Evolutionary conservation across 192 early-diverging fungal species (phyloP), one percentile per base, ranked within the genome.

Genomic region (Kickxella alabastrina): DNA sequence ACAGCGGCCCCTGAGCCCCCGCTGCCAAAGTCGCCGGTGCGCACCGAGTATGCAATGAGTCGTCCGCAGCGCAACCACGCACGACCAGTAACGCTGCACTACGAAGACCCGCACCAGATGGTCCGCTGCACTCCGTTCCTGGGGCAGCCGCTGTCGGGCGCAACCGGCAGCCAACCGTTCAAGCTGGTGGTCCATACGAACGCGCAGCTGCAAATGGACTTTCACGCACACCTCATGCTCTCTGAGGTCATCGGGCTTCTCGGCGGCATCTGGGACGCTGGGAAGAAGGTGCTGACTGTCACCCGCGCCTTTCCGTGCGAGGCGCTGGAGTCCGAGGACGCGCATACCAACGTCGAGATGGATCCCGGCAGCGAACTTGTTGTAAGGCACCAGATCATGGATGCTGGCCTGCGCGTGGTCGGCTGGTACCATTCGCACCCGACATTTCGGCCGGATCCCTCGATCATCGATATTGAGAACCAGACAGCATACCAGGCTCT

Each of bases 371-470:
- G 80, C 34, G 86, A 86, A 21, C 68, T 91, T 46, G 87, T 85
- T 25, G 87, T 85, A 6, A 79, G 88, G 1, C 79, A 86, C 29
- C 68, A 82, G 65, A 90, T 93, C 64, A 80, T 80, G 25, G 79
- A 83, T 15, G 61, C 74, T 6, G 81, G 87, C 8, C 73, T 95
- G 79, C 62, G 74, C 24, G 86, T 95, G 8, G 88, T 95, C 3
- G 93, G 93, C 34, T 95, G 93, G 93, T 95, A 95, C 68, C 93
- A 95, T 68, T 90, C 87, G 18, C 93, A 95, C 62, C 93, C 93
- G 6, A 87, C 86, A 1, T 93, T 93, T 76, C 66, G 79, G 3
- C 91, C 93, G 5, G 87, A 92, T 39, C 93, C 93, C 23, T 89
- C 86, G 26, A 67, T 87, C n/a, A 83, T 93, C 22, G 93, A 95